Base-by-base conservation (phyloP, 2,329 filamentous ascomycete species). In the Scleromitrula shiraiana region DNA sequence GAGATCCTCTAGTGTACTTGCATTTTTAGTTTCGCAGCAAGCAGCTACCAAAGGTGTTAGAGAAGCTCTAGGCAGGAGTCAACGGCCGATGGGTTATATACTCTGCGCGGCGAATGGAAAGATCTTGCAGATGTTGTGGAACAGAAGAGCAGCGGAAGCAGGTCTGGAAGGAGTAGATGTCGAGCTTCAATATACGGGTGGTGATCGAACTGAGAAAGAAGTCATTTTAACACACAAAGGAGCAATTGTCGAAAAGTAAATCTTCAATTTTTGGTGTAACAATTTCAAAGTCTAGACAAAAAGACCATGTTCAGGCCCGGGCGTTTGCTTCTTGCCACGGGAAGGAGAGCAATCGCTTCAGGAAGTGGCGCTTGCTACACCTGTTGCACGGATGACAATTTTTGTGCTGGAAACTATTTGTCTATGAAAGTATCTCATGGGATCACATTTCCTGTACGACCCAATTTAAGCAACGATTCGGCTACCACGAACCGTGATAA, bases 11-110 rank as follows among this genome's bases (percentile, higher is more conserved):
- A 73, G 76, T 12, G 80, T 85, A 5, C 64, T 95, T 27, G 90
- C 80, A 0, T 60, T 95, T 14, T 66, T 96, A 46, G 83, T 85
- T 20, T 76, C 80, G 3, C 79, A 82, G 53, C 72, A 75, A 52
- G 72, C 80, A 45, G 85, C 88, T 26, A 95, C 89, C 0, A 85
- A 80, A 60, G 91, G 90, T 1, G 80, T 94, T 3, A 70, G 86
- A 49, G 81, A 88, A 40, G 80, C 87, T 20, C 61, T 96, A 55
- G 74, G 75, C 4, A 70, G 78, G 50, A 85, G 83, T 60, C 65
- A 69, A 30, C 81, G 77, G 69, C 85, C 88, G 1, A 76, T 95
- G 72, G 81, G 82, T 0, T 94, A 80, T 58, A 65, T 86, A 22
- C 78, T 77, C 47, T 80, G 85, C 51, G 74, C 75, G 1, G 59